These are phyloP conservation scores for Wickerhamiella azyma DNA, from an alignment of 805 yeast genomes.

Conservation along the genomic window DNA sequence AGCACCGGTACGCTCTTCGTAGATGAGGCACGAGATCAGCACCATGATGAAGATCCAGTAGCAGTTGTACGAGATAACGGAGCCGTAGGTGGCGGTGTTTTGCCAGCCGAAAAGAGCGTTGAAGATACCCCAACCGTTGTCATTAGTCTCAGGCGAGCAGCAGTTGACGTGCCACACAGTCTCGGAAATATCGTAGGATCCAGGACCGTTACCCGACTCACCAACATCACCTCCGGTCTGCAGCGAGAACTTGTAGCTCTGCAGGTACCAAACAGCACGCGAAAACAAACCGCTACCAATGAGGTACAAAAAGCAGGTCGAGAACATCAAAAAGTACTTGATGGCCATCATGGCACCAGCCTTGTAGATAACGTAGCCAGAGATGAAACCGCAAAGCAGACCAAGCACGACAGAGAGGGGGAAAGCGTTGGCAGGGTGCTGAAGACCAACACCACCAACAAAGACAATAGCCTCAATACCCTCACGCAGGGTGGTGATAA, in stretches of 20 bases:
- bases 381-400: slow-evolving; percentile 57
- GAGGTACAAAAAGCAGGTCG: slow-evolving; percentile 79
- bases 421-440: slow-evolving; percentile 53
- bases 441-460: slow-evolving; percentile 83
- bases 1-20: slow-evolving; percentile 74
- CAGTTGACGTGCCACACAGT: slow-evolving; percentile 95
- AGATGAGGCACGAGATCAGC: slow-evolving; percentile 48
- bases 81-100: slow-evolving; percentile 88
- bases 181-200: slow-evolving; percentile 70
- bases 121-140: slow-evolving; percentile 90
- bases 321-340: slow-evolving; percentile 72
- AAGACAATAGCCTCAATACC: slow-evolving; percentile 94
- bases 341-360: slow-evolving; percentile 75
- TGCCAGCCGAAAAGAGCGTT: slow-evolving; percentile 95
- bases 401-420: slow-evolving; percentile 92
- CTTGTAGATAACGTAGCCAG: slow-evolving; percentile 61
- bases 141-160: slow-evolving; percentile 74
- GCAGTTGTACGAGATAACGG: slow-evolving; percentile 73
- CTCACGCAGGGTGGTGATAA: slow-evolving; percentile 85
- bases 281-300: slow-evolving; percentile 89
- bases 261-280: slow-evolving; percentile 84
- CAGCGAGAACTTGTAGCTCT: slow-evolving; percentile 47
- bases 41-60: slow-evolving; percentile 69
- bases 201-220: slow-evolving; percentile 87
- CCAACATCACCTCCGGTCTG: slow-evolving; percentile 89